phyloP scores from a whole-genome alignment of 176 grass and related monocot genomes.

The Aegilops speltoides region DNA sequence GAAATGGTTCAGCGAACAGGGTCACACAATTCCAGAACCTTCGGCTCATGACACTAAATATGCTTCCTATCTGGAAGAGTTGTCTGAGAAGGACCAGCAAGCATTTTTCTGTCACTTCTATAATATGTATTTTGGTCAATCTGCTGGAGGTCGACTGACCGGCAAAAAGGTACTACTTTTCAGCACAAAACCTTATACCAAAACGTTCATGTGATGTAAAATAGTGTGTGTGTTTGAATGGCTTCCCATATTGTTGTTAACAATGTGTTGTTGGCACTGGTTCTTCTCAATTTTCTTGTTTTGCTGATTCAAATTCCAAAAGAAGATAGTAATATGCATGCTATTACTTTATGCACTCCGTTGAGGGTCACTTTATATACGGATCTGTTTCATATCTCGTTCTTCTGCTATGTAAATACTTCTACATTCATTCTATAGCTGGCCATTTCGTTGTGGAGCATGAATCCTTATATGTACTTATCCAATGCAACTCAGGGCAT shows the following conservation, averaged over 20 bases:
- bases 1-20: conserved; percentile 84
- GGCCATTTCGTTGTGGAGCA: neutral
- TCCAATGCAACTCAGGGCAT: neutral
- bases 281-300: neutral
- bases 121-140: conserved; percentile 91
- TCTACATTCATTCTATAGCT: neutral
- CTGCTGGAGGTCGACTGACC: conserved; percentile 89
- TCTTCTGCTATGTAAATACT: neutral
- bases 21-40: conserved; percentile 78
- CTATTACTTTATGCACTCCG: neutral
- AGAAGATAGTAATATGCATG: neutral
- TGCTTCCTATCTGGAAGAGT: conserved; percentile 67
- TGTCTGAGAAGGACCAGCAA: conserved; percentile 78
- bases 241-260: neutral
- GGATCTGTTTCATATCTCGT: neutral
- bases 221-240: neutral
- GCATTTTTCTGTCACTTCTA: conserved; percentile 99
- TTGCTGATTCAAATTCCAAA: neutral
- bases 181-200: neutral
- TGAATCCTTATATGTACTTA: neutral
- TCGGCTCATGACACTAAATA: conserved; percentile 62
- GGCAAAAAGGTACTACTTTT: conserved; percentile 69
- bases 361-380: neutral
- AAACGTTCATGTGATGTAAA: neutral
- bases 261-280: neutral